phyloP scores from a whole-genome alignment of 1,284 basidiomycete genomes.

The Coriolopsis trogii region DNA sequence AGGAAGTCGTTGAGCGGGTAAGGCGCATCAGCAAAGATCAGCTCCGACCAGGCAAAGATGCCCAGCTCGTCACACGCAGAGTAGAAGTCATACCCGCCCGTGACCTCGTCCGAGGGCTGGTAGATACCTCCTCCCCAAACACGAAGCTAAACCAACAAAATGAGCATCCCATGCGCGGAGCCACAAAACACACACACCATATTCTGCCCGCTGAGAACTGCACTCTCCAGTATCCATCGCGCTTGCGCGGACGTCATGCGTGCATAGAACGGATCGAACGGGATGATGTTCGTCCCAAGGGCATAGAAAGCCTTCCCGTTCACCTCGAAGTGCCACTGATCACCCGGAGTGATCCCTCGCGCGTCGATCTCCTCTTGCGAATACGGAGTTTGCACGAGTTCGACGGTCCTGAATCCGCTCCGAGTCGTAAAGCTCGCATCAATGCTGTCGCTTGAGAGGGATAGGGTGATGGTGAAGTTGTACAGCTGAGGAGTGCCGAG shows the following conservation, averaged over 20 bases:
- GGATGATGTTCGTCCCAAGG: slow-evolving; percentile 60
- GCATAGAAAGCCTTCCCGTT: slow-evolving; percentile 60
- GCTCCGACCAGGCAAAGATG: slow-evolving; percentile 67
- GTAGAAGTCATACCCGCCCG: slow-evolving; percentile 61
- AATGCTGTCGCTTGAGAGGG: slow-evolving; percentile 17
- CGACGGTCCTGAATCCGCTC: slow-evolving; percentile 62
- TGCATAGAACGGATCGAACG: slow-evolving; percentile 62
- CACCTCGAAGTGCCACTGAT: slow-evolving; percentile 62
- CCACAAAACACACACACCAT: slow-evolving; percentile 43
- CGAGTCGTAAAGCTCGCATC: slow-evolving; percentile 39
- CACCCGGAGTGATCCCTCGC: slow-evolving; percentile 57
- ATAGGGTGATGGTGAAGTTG: slow-evolving; percentile 45
- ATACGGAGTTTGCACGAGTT: slow-evolving; percentile 53
- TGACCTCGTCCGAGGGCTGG: slow-evolving; percentile 40
- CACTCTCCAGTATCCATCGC: slow-evolving; percentile 59
- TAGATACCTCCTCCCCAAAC: slow-evolving; percentile 59
- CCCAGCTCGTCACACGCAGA: slow-evolving; percentile 64
- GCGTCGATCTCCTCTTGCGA: slow-evolving; percentile 44
- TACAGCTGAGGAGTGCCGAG: slow-evolving; percentile 58
- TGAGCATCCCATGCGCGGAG: not conserved
- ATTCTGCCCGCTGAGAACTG: slow-evolving; percentile 56
- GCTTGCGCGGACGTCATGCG: slow-evolving; percentile 53
- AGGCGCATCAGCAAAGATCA: slow-evolving; percentile 64
- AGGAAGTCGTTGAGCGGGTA: slow-evolving; percentile 59
- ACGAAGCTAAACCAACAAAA: slow-evolving; percentile 42